Base-by-base conservation (phyloP, 331 rosid species). In the Erythrophleum ivorense region DNA sequence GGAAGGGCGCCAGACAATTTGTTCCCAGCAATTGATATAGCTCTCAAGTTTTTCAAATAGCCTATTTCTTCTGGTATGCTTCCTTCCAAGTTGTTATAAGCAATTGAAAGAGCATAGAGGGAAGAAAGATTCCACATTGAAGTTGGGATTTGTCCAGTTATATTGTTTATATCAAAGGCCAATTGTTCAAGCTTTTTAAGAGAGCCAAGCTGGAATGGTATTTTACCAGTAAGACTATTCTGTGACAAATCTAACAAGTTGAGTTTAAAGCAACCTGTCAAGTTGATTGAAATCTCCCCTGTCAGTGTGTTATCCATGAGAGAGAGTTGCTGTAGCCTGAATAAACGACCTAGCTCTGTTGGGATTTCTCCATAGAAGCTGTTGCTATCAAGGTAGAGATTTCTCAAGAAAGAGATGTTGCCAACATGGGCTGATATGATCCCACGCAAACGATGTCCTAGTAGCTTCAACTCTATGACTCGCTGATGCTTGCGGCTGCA, bases 291-390 rank as follows among this genome's bases (percentile, higher is more conserved):
- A 70, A 70, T 19, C 13, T 70, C 12, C 31, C 75, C 75, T 46
- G 1, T 48, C 21, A 70, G 10, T 46, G 11, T 21, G 41, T 70
- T 70, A 7, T 70, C 12, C 13, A 18, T 2, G 18, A 70, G 40
- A 1, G 1, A 11, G 2, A 64, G 70, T 33, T 0, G 0, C 11
- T 64, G 2, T 2, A 64, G 21, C 24, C 24, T 64, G 0, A 62
- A 64, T 72, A 83, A 65, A 7, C 48, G 18, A 9, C 84, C 73
- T 3, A 84, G 3, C 11, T 84, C 63, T 24, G 2, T 31, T 46
- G 81, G 87, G 38, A 84, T 75, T 24, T 57, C 48, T 6, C 57
- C 49, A 7, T 53, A 29, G 38, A 80, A 75, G 40, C 65, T 80
- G 11, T 79, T 84, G 70, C 67, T 67, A 0, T 43, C 52, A 14